Evolutionary conservation across 179 eudicot species (phyloP), one percentile per base, ranked within the genome.

Genomic region (Heliamphora pulchella): DNA sequence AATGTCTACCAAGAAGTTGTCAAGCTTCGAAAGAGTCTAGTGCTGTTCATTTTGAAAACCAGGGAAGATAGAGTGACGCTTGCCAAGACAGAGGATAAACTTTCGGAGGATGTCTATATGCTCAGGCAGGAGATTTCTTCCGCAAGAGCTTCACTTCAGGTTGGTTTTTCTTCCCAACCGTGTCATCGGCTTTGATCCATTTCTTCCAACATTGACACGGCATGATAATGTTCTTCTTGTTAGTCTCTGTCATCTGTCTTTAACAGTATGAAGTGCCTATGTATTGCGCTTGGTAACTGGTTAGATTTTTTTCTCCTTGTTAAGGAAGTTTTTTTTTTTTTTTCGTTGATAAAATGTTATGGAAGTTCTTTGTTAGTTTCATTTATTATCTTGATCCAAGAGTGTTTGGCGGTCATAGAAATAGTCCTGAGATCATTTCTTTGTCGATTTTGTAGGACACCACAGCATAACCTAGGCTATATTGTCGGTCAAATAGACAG

Each of bases 91-190:
- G 97, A 89, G 84, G 92, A 91, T 74, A 84, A 88, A 74, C 84
- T 89, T 79, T 80, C 85, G 66, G 83, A 86, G 59, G 92, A 91
- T 81, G 81, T 89, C 79, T 90, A 89, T 78, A 78, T 75, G 71
- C 91, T 91, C 75, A 88, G 81, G 83, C 90, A 85, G 80, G 91
- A 88, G 64, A 81, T 91, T 74, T 87, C 92, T 82, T 82, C 85
- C 66, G 88, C 89, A 75, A 88, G 97, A 85, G 83, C 91, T 84
- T 86, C 91, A 82, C 85, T 92, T 67, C 97, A 92, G 97, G 97
- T 92, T 18, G 61, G 64, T 83, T 75, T 78, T 59, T 20, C 62
- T 81, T 84, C 75, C 63, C 39, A 67, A 76, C 59, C 61, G 75
- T 67, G 22, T 57, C 9, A 61, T 69, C 13, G 71, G 63, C 17